Base-by-base conservation (phyloP, 768 basidiomycete species). In the Sarcomyxa edulis region DNA sequence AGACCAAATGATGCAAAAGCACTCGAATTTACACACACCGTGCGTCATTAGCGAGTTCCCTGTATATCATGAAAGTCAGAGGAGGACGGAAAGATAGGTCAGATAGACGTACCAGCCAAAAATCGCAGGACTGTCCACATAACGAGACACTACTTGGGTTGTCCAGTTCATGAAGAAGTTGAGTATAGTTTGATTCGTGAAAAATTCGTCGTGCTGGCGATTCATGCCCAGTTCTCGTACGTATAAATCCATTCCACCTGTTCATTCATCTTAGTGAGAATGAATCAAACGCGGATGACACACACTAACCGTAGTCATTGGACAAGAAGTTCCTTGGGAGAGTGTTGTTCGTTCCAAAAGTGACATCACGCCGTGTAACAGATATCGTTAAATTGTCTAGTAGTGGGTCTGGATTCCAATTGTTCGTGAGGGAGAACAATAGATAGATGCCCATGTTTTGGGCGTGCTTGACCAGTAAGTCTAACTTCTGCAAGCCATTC, bases 31-130 rank as follows among this genome's bases (percentile, higher is more conserved):
- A 5, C 23, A 37, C 45, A 36, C 38, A 79, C 75, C 77, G 72
- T 7, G 80, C 66, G 48, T 84, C 81, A 51, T 84, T 84, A 14
- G 78, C 81, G 46, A 81, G 46, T 51, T 84, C 81, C 74, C 76
- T 78, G 37, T 26, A 49, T 33, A 11, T 47, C 25, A 14, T 11
- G 14, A 10, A 25, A 18, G 15, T 22, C 26, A 42, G 12, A 37
- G n/a, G 18, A 27, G 15, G 28, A 9, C 21, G 19, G 20, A 18
- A 24, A 40, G 26, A 14, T 6, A 18, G 11, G 3, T n/a, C 15
- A 5, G 20, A 31, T 21, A 27, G 7, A 56, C 62, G 15, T 53
- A 68, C 76, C 74, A 78, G 15, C 56, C 58, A 43, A 83, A 66
- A 37, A 83, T 50, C n/a, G 66, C 57, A 3, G 80, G 56, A 36